These are phyloP conservation scores for Stereocaulon alpinum DNA, from an alignment of 495 filamentous ascomycete genomes.

Conservation along the genomic window DNA sequence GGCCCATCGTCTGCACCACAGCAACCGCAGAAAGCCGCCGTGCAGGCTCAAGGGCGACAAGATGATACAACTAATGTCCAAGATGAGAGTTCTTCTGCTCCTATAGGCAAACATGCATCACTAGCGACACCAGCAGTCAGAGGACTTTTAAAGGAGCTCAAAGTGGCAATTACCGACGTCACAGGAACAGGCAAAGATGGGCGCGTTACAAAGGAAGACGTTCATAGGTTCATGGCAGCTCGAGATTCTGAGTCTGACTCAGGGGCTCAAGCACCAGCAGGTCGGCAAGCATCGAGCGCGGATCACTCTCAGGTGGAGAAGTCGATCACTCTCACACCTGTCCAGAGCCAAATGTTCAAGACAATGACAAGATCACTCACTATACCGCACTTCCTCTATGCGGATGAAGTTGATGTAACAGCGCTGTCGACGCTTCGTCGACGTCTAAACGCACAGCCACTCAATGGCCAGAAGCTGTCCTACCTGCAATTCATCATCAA, in stretches of 20 bases:
- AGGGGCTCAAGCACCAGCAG: constrained; percentile 13
- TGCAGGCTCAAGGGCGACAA: constrained; percentile 13
- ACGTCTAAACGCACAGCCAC: constrained; percentile 48
- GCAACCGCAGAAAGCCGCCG: constrained; percentile 23
- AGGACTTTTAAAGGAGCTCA: constrained; percentile 67
- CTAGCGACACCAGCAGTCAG: constrained; percentile 90
- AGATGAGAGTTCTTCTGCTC: neutral
- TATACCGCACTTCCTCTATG: constrained; percentile 91
- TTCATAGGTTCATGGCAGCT: constrained; percentile 54
- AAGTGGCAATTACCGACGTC: constrained; percentile 66
- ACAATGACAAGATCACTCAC: constrained; percentile 86
- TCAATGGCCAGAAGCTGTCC: constrained; percentile 54
- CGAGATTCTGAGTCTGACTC: constrained; percentile 20
- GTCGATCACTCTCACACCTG: constrained; percentile 54
- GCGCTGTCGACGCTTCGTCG: constrained; percentile 57
- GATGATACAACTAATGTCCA: neutral
- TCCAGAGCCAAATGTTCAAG: constrained; percentile 93
- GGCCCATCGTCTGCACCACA: constrained; percentile 17
- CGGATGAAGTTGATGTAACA: constrained; percentile 73
- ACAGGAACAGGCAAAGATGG: constrained; percentile 85
- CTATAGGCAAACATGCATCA: constrained; percentile 44
- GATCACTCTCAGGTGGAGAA: constrained; percentile 52
- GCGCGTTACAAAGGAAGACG: constrained; percentile 85
- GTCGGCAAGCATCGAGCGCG: neutral
- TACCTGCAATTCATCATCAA: constrained; percentile 94